phyloP scores from a whole-genome alignment of 2,329 filamentous ascomycete genomes.

The Clarireedia hainanense region DNA sequence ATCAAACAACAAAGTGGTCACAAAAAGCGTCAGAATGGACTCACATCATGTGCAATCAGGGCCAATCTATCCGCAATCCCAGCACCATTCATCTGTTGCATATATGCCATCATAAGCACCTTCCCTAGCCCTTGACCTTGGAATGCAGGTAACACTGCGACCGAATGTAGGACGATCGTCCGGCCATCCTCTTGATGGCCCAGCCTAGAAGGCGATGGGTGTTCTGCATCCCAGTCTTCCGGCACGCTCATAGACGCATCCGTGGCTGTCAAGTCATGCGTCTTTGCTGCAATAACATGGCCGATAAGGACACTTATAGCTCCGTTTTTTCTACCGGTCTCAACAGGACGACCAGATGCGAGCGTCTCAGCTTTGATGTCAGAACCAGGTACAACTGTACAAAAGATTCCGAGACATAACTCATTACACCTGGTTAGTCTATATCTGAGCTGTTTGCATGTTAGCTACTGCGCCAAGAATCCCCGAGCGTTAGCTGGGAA shows the following conservation, averaged over 20 bases:
- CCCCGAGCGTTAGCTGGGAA: not conserved
- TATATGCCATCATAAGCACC: constrained; percentile 66
- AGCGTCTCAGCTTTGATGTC: constrained; percentile 46
- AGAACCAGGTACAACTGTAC: constrained; percentile 46
- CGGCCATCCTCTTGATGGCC: constrained; percentile 68
- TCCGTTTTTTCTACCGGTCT: constrained; percentile 50
- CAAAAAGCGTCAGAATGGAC: constrained; percentile 17
- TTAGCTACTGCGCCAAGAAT: constrained; percentile 8
- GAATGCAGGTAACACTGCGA: constrained; percentile 69
- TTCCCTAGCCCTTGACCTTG: constrained; percentile 68
- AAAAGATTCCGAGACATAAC: constrained; percentile 74
- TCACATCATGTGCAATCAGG: constrained; percentile 66
- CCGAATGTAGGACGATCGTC: constrained; percentile 74
- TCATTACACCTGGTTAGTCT: constrained; percentile 68
- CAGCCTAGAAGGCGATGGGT: constrained; percentile 36
- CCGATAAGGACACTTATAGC: constrained; percentile 59
- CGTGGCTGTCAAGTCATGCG: constrained; percentile 52
- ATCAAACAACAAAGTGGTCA: not conserved
- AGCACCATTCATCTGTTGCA: constrained; percentile 66
- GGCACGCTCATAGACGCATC: constrained; percentile 73
- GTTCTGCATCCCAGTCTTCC: constrained; percentile 50
- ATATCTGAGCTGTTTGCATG: constrained; percentile 58
- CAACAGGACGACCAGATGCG: constrained; percentile 46
- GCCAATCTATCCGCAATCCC: constrained; percentile 65
- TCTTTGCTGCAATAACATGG: constrained; percentile 71